These are phyloP conservation scores for Dactylellina parvicollis DNA, from an alignment of 2,329 filamentous ascomycete species.

Conservation along the genomic window DNA sequence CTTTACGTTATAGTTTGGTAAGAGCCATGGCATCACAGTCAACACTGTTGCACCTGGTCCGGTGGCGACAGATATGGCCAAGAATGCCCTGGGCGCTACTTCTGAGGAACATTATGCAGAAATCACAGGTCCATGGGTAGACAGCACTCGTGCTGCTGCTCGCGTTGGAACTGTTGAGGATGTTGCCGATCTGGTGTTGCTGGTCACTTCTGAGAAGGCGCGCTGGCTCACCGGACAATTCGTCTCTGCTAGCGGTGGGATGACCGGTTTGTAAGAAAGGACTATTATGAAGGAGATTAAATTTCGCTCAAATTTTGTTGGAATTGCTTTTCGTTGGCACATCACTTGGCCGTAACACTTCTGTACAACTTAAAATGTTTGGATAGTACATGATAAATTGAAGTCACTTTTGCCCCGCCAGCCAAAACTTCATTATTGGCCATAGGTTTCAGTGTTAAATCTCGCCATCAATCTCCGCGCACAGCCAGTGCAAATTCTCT, in stretches of 20 bases:
- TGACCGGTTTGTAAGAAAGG: conserved; percentile 56
- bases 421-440: background rate
- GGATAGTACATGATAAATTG: conserved; percentile 7
- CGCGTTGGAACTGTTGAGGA: conserved; percentile 61
- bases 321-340: background rate
- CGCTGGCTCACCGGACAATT: conserved; percentile 65
- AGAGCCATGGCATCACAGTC: conserved; percentile 62
- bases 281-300: background rate
- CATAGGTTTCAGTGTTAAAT: conserved; percentile 4
- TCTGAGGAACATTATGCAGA: conserved; percentile 43
- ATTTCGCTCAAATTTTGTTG: background rate
- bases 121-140: conserved; percentile 55
- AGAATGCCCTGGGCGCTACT: conserved; percentile 12
- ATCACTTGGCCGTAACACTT: background rate
- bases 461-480: conserved; percentile 12
- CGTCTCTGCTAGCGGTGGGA: conserved; percentile 62
- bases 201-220: conserved; percentile 62
- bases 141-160: conserved; percentile 60
- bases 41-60: conserved; percentile 63
- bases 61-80: conserved; percentile 60
- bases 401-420: background rate
- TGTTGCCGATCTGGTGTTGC: conserved; percentile 63
- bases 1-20: conserved; percentile 59
- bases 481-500: conserved; percentile 7
- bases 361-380: background rate